These are phyloP conservation scores for Cystofilobasidium macerans DNA, from an alignment of 768 basidiomycete species.

Conservation along the genomic window DNA sequence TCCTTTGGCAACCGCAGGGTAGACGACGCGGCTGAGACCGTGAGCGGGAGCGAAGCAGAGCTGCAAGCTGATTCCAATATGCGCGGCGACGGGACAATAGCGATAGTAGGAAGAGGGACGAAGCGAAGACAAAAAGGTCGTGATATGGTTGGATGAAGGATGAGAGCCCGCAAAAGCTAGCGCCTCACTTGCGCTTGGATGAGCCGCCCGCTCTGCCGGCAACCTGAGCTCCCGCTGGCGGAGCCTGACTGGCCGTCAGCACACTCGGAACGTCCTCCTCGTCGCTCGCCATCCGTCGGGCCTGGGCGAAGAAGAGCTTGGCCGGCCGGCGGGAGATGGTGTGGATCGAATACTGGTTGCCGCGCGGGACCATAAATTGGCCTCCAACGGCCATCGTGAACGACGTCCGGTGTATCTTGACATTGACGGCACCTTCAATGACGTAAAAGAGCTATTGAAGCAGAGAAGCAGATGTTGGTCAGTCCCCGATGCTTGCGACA, in stretches of 20 bases:
- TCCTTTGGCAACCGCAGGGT: too few species aligned
- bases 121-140: too few species aligned
- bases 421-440: slow-evolving; percentile 76
- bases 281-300: slow-evolving; percentile 41
- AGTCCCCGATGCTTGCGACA: too few species aligned
- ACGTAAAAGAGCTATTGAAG: slow-evolving; percentile 57
- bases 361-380: slow-evolving; percentile 82
- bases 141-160: too few species aligned
- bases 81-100: too few species aligned
- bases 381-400: slow-evolving; percentile 70
- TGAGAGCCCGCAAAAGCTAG: too few species aligned
- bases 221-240: background rate
- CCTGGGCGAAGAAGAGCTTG: slow-evolving; percentile 84
- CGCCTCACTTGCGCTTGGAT: too few species aligned
- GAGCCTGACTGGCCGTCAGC: slow-evolving; percentile 1
- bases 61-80: too few species aligned
- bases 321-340: slow-evolving; percentile 59
- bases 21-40: too few species aligned
- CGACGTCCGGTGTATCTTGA: slow-evolving; percentile 66
- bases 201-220: background rate
- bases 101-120: too few species aligned
- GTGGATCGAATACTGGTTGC: slow-evolving; percentile 80
- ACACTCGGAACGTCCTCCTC: slow-evolving; percentile 30
- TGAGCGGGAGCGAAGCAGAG: too few species aligned
- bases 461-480: background rate